Conservation (phyloP, 2,329 filamentous ascomycete species). For the Geosmithia morbida region DNA sequence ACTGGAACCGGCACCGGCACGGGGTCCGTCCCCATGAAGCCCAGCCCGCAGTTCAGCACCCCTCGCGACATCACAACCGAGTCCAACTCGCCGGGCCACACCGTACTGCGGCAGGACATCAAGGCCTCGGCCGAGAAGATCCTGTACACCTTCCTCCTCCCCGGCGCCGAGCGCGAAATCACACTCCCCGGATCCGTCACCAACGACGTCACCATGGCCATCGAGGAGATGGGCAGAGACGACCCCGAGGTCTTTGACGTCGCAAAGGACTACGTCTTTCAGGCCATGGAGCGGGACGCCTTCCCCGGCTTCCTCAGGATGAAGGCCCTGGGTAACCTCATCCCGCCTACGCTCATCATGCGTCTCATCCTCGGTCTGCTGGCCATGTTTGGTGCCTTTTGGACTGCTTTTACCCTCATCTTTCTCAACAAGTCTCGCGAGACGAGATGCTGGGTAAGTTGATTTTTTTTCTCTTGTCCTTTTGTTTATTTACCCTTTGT, state of each 20-base stretch:
- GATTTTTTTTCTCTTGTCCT: background rate
- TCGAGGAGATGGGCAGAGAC: constrained; percentile 83
- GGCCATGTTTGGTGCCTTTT: constrained; percentile 82
- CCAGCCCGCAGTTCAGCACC: constrained; percentile 44
- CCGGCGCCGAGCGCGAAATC: constrained; percentile 93
- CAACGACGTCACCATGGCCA: constrained; percentile 68
- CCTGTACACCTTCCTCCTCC: constrained; percentile 90
- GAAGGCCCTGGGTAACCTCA: constrained; percentile 91
- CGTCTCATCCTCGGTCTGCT: constrained; percentile 70
- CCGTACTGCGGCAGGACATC: constrained; percentile 79
- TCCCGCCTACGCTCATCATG: constrained; percentile 78
- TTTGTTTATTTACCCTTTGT: no score
- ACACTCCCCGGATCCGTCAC: constrained; percentile 81
- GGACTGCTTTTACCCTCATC: constrained; percentile 86
- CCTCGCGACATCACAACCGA: constrained; percentile 52
- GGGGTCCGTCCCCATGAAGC: constrained; percentile 18
- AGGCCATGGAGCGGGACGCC: constrained; percentile 99
- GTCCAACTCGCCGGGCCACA: constrained; percentile 70
- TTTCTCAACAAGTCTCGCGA: constrained; percentile 66
- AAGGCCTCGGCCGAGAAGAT: constrained; percentile 94
- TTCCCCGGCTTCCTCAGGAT: constrained; percentile 91
- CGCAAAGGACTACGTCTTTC: constrained; percentile 98
- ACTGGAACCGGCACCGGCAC: constrained; percentile 5
- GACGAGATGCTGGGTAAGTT: constrained; percentile 72
- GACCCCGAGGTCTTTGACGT: constrained; percentile 96